Base-by-base conservation (phyloP, 2,329 filamentous ascomycete genomes). In the Exophiala phaeomuriformis region DNA sequence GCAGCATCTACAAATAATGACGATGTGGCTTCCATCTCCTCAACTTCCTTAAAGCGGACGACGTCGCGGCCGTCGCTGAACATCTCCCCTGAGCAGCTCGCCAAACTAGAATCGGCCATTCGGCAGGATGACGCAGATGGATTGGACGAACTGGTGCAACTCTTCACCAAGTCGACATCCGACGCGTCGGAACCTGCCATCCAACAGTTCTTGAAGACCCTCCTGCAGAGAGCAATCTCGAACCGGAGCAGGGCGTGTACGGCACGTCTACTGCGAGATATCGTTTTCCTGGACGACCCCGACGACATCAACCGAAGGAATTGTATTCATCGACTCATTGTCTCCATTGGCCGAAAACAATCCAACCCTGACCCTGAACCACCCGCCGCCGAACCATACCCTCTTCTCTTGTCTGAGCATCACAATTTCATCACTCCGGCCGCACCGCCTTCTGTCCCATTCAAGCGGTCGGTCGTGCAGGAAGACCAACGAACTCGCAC, bases 231-330 rank as follows among this genome's bases (percentile, higher is more conserved):
- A 40, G 66, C 71, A 28, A 90, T 72, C 73, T 93, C 49, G 71
- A 95, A 52, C 84, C 95, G 71, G 77, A 88, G 56, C 79, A 84
- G 79, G 63, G 70, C 75, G 28, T 90, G 83, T 64, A 86, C 96
- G 47, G 73, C 79, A n/a, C 79, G 79, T 53, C 77, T 97, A 1
- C 69, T 98, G 2, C 72, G 75, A 7, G 78, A 83, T 40, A 77
- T 93, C 48, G 78, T 82, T 42, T 83, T 80, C 1, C 77, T 97
- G 2, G 84, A 95, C 47, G 90, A 95, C 65, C 81, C 86, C 2
- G 88, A 95, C 62, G 93, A 97, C 65, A 89, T 98, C 66, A 95
- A 97, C 70, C 84, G 86, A 64, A 85, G 93, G 8, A 98, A 96
- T 67, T 93, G 89, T 67, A 82, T 98, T 46, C 93, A 98, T 68